phyloP scores from a whole-genome alignment of 768 basidiomycete genomes.

The Leccinum pellstonianum region DNA sequence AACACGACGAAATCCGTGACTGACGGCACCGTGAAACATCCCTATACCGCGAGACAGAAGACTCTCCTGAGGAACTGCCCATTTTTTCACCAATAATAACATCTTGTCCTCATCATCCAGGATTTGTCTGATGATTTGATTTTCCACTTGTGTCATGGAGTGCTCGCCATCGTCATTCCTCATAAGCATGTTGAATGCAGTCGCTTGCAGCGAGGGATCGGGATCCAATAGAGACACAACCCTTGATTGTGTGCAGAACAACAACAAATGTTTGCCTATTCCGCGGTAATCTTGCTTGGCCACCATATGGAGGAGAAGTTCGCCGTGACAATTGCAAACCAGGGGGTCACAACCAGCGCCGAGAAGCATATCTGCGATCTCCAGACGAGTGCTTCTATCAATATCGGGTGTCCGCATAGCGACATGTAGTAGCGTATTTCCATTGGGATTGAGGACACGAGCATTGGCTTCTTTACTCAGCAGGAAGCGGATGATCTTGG shows the following conservation, averaged over 20 bases:
- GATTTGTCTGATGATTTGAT: too few species aligned
- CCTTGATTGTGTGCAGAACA: not conserved
- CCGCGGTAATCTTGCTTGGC: not conserved
- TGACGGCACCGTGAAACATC: too few species aligned
- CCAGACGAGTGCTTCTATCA: not conserved
- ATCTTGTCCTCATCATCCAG: too few species aligned
- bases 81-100: too few species aligned
- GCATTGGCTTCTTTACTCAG: not conserved
- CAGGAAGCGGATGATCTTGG: conserved; percentile 3
- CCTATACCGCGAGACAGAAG: too few species aligned
- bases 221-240: not conserved
- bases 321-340: not conserved
- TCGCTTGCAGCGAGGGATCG: too few species aligned
- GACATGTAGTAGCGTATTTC: not conserved
- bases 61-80: too few species aligned
- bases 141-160: too few species aligned
- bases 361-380: not conserved
- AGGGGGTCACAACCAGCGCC: not conserved
- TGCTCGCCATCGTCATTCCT: too few species aligned
- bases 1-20: too few species aligned
- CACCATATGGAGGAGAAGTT: not conserved
- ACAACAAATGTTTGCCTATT: not conserved
- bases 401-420: not conserved
- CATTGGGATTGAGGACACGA: not conserved
- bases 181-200: too few species aligned